phyloP scores from a whole-genome alignment of 2,329 filamentous ascomycete genomes.

The Sphaerulina vaccinii region DNA sequence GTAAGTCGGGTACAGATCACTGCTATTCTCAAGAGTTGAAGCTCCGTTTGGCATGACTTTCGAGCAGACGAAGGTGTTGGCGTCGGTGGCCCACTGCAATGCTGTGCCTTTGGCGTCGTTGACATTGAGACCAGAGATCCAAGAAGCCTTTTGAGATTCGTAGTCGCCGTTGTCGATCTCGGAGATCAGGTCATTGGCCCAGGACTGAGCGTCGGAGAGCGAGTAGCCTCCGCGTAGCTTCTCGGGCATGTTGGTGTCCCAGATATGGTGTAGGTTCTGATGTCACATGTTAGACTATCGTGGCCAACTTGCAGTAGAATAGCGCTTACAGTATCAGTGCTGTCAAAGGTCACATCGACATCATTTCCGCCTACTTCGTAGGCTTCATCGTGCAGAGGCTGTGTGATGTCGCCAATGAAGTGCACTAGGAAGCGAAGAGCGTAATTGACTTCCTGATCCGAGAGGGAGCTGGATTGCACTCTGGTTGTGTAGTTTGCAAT shows the following conservation, averaged over 20 bases:
- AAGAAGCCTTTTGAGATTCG: conserved; percentile 32
- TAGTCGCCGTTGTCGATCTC: conserved; percentile 44
- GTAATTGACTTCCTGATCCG: conserved; percentile 38
- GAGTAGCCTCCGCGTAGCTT: conserved; percentile 43
- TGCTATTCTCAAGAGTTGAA: conserved; percentile 34
- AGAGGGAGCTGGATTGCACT: conserved; percentile 35
- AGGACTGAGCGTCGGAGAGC: conserved; percentile 40
- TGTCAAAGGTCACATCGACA: conserved; percentile 47
- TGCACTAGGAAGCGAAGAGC: conserved; percentile 53
- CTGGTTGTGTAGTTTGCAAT: conserved; percentile 53
- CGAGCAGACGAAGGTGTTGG: conserved; percentile 45
- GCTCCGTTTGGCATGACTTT: conserved; percentile 42
- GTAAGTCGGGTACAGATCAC: conserved; percentile 40
- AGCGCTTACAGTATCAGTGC: conserved; percentile 30
- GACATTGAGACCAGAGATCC: conserved; percentile 42
- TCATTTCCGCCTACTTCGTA: conserved; percentile 46
- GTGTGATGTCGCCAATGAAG: conserved; percentile 64
- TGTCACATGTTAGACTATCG: no score
- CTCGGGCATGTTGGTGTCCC: conserved; percentile 48
- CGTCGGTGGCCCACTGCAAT: conserved; percentile 44
- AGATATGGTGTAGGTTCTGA: conserved; percentile 46
- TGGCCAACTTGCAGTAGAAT: no score
- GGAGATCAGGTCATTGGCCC: conserved; percentile 40
- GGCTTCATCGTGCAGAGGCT: conserved; percentile 63
- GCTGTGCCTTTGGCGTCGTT: conserved; percentile 38